A percentile compares a stretch with the other conserved stretches of the same genome.
These are phyloP conservation scores for Liquidambar formosana DNA, from an alignment of 164 flowering plant species.

Conservation along the genomic window DNA sequence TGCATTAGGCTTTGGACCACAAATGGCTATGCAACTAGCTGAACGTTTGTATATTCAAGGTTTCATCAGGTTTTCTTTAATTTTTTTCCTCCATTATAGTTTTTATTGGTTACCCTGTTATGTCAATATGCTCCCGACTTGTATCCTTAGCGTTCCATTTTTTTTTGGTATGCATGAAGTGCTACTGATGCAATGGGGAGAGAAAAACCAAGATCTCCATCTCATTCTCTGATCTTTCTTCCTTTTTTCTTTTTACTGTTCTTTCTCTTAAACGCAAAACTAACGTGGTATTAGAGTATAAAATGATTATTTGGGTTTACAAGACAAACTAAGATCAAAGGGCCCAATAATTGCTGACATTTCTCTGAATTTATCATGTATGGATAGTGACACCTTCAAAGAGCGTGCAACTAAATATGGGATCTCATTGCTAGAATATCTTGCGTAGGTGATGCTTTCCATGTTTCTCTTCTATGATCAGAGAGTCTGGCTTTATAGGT, in stretches of 20 bases:
- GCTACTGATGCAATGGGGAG: background rate
- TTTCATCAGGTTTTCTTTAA: constrained; percentile 67
- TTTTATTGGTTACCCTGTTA: background rate
- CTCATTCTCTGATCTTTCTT: background rate
- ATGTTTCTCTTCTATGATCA: too few species aligned
- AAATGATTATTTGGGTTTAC: too few species aligned
- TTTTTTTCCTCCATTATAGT: background rate
- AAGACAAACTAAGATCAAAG: too few species aligned
- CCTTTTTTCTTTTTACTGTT: background rate
- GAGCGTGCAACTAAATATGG: too few species aligned
- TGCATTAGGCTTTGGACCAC: constrained; percentile 90
- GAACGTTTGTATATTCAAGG: constrained; percentile 97
- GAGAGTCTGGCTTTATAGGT: too few species aligned
- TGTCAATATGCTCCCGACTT: background rate
- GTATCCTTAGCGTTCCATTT: background rate
- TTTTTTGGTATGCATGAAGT: background rate
- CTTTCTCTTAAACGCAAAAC: background rate
- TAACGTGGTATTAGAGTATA: too few species aligned
- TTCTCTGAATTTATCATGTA: too few species aligned
- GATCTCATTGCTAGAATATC: too few species aligned
- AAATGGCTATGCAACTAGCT: constrained; percentile 89
- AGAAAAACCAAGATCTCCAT: background rate
- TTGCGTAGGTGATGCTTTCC: too few species aligned
- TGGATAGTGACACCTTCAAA: too few species aligned
- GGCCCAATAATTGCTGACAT: too few species aligned